Base-by-base conservation (phyloP, 352 stramenopile genomes). In the Thraustotheca clavata region DNA sequence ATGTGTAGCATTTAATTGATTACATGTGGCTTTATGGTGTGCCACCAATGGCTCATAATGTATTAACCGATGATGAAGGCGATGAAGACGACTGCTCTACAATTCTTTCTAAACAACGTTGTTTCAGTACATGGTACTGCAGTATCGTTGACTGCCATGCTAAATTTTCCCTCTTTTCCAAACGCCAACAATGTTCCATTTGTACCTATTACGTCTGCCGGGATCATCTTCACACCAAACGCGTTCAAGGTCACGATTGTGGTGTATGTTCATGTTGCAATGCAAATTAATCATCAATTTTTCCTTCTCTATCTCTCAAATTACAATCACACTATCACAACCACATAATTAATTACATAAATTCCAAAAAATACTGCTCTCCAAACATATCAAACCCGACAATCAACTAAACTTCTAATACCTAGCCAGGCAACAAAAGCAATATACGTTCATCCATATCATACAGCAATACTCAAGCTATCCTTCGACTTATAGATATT, bases 61-160 rank as follows among this genome's bases (percentile, higher is more conserved):
- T 52, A 7, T 31, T 52, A 24, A 52, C 43, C 7, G 43, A 52
- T 31, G 43, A 52, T 31, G 43, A 52, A 9, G 43, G 43, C 43
- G 43, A 52, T 31, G 43, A 52, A 24, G 43, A 52, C 11, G 43
- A 52, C 7, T n/a, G n/a, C n/a, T 6, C 24, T 31, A 47, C 2
- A n/a, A 43, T 16, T 20, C 16, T 20, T 20, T 18, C 16, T 43
- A 52, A 52, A 27, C 20, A 32, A 8, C 57, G 35, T 29, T 54
- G 57, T 22, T 18, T 27, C n/a, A 55, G 36, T 9, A 54, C 38
- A 54, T 65, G 57, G 57, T 65, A 65, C 31, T 65, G 57, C 36
- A 65, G 35, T 9, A 11, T 32, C 24, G 41, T 22, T n/a, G 57
- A 65, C 22, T 65, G 57, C 57, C 57, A 65, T 34, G 38, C 35